phyloP scores from a whole-genome alignment of 2,329 filamentous ascomycete species.

The Xylaria sp. region DNA sequence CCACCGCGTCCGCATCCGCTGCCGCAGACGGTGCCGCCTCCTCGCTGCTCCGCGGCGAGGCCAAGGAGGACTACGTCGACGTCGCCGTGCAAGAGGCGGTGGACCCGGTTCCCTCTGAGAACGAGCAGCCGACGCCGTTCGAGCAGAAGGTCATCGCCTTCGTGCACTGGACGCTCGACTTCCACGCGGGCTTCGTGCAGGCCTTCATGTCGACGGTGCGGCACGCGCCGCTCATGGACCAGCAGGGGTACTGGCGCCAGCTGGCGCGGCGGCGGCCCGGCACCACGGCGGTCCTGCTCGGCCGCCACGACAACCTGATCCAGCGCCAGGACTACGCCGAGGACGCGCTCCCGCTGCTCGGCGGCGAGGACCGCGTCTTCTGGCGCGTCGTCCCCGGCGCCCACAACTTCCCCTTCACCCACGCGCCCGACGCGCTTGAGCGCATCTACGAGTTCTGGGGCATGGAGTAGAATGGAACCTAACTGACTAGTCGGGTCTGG shows the following conservation, averaged over 20 bases:
- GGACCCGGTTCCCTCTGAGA: constrained; percentile 36
- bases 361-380: constrained; percentile 51
- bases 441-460: constrained; percentile 54
- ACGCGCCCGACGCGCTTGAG: constrained; percentile 46
- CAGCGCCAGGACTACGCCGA: constrained; percentile 51
- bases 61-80: constrained; percentile 41
- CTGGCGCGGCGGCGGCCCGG: constrained; percentile 47
- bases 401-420: constrained; percentile 67
- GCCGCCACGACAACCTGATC: constrained; percentile 55
- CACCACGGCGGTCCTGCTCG: constrained; percentile 56
- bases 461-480: constrained; percentile 15
- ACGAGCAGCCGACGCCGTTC: constrained; percentile 40
- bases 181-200: constrained; percentile 61
- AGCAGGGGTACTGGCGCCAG: constrained; percentile 53
- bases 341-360: constrained; percentile 54
- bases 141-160: constrained; percentile 52
- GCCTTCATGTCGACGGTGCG: constrained; percentile 63
- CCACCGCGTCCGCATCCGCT: constrained; percentile 20
- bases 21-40: neutral
- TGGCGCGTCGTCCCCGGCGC: constrained; percentile 57
- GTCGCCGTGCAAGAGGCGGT: constrained; percentile 48
- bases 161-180: constrained; percentile 60
- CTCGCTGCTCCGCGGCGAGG: constrained; percentile 26
- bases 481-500: too few relatives aligned
- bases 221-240: constrained; percentile 55